These are phyloP conservation scores for Trichosporon asahii DNA, from an alignment of 1,284 basidiomycete genomes.

Conservation along the genomic window DNA sequence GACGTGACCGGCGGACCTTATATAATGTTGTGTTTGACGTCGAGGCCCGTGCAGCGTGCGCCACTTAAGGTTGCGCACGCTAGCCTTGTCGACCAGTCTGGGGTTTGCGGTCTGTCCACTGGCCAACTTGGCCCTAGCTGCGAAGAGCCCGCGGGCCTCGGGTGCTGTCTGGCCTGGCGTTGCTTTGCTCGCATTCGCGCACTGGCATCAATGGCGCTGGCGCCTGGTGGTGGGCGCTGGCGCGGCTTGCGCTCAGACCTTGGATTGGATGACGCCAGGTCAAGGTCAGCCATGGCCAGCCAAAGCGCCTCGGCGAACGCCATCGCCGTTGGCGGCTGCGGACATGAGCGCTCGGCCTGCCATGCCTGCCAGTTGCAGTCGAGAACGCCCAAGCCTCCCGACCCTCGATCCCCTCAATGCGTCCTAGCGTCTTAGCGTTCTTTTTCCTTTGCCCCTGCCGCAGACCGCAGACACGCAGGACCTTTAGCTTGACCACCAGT, in stretches of 20 bases:
- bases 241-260: background rate
- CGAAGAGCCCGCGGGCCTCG: background rate
- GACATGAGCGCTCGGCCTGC: slow-evolving; percentile 2
- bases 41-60: slow-evolving; percentile 1
- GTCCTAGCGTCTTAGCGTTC: background rate
- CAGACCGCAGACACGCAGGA: background rate
- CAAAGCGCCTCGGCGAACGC: slow-evolving; percentile 1
- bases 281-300: slow-evolving; percentile 4
- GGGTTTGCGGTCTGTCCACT: background rate
- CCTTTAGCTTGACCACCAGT: background rate
- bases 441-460: background rate
- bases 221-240: background rate
- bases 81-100: background rate
- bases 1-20: slow-evolving; percentile 3
- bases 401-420: background rate
- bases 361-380: background rate
- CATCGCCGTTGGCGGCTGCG: background rate
- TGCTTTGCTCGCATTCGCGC: background rate
- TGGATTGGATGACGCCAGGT: slow-evolving; percentile 3
- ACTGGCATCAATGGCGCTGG: background rate
- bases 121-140: background rate
- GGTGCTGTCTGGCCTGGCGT: background rate
- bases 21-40: background rate
- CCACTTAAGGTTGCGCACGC: background rate
- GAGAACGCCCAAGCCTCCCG: background rate